Conservation (phyloP, 495 filamentous ascomycete genomes). For the Penicillium roqueforti region DNA sequence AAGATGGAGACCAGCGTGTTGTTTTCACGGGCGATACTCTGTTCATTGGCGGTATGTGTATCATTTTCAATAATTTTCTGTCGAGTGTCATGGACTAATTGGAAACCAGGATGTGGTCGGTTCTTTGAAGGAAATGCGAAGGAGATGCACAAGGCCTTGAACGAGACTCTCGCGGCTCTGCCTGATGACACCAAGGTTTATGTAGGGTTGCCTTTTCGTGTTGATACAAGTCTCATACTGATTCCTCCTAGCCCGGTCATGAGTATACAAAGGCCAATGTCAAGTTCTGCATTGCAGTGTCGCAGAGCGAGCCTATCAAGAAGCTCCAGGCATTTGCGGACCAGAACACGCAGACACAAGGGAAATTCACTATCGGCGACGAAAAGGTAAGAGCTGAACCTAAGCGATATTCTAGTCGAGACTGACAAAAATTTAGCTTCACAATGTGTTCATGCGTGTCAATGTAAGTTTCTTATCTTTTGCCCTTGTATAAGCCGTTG, state of each 20-base stretch:
- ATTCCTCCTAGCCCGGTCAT: conserved; percentile 67
- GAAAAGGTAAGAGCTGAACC: conserved; percentile 67
- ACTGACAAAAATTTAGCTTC: conserved; percentile 52
- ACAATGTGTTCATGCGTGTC: conserved; percentile 96
- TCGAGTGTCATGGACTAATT: background rate
- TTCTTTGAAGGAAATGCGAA: conserved; percentile 92
- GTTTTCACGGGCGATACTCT: conserved; percentile 97
- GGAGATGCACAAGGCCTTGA: conserved; percentile 91
- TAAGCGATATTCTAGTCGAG: background rate
- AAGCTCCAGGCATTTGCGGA: conserved; percentile 73
- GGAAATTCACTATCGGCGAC: conserved; percentile 94
- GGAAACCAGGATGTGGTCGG: conserved; percentile 71
- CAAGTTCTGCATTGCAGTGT: conserved; percentile 73
- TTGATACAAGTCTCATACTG: background rate
- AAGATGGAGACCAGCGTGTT: conserved; percentile 74
- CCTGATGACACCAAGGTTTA: conserved; percentile 94
- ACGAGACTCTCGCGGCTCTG: conserved; percentile 72
- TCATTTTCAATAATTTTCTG: background rate
- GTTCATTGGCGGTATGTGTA: conserved; percentile 75
- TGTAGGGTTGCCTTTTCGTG: conserved; percentile 47
- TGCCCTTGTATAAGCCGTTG: background rate
- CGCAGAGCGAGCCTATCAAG: conserved; percentile 69
- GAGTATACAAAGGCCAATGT: conserved; percentile 96
- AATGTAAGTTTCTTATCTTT: conserved; percentile 52
- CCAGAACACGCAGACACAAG: conserved; percentile 81